Conservation (phyloP, 345 rosid species). For the Carallia brachiata region DNA sequence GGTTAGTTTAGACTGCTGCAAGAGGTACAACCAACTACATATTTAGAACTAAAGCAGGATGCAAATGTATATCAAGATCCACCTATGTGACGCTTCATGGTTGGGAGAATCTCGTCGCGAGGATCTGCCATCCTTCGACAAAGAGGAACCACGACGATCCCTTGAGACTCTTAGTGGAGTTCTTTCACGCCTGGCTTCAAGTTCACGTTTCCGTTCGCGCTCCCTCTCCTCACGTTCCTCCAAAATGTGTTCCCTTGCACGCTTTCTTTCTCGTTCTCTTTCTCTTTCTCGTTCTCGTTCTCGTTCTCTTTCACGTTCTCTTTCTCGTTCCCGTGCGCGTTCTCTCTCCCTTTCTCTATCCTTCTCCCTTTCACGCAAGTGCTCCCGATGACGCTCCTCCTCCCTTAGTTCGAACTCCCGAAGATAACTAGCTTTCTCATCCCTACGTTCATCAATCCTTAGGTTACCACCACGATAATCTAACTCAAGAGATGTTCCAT, state of each 20-base stretch:
- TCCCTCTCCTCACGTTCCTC: conserved; percentile 80
- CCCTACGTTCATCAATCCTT: conserved; percentile 73
- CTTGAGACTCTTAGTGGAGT: conserved; percentile 64
- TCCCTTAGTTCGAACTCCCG: conserved; percentile 90
- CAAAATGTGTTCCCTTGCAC: conserved; percentile 57
- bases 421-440: conserved; percentile 91
- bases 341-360: conserved; percentile 60
- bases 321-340: conserved; percentile 32
- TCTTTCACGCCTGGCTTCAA: conserved; percentile 61
- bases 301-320: conserved; percentile 25
- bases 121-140: conserved; percentile 52
- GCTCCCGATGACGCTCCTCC: conserved; percentile 82
- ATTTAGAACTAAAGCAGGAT: conserved; percentile 64
- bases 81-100: conserved; percentile 88
- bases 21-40: conserved; percentile 51
- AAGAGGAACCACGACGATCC: conserved; percentile 77
- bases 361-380: conserved; percentile 77
- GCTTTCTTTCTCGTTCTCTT: conserved; percentile 50
- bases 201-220: conserved; percentile 65
- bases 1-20: conserved; percentile 65
- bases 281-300: conserved; percentile 50
- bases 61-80: conserved; percentile 70
- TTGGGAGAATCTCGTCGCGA: conserved; percentile 66
- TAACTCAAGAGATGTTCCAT: conserved; percentile 55
- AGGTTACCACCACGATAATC: conserved; percentile 65